Conservation (phyloP, 306 rosid genomes). For the Biancaea sappan region DNA sequence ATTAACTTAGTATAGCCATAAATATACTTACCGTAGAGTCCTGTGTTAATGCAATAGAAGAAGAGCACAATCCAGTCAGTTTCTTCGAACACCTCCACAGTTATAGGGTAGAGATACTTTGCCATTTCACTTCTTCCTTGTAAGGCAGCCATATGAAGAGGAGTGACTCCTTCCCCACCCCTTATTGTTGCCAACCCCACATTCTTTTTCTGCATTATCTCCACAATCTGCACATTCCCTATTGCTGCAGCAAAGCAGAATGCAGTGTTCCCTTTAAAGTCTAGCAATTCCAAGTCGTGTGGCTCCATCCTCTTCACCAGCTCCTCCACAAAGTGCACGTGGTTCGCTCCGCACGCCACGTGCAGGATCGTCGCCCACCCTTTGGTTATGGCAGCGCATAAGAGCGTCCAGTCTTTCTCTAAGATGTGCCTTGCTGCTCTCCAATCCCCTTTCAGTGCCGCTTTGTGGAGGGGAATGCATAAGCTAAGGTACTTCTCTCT, state of each 20-base stretch:
- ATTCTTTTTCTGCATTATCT: slow-evolving; percentile 23
- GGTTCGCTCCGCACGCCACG: slow-evolving; percentile 39
- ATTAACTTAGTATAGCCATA: too few species aligned
- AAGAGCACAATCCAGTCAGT: slow-evolving; percentile 20
- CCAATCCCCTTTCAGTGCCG: slow-evolving; percentile 44
- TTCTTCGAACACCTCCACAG: neutral
- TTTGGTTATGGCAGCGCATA: slow-evolving; percentile 33
- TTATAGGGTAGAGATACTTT: slow-evolving; percentile 2
- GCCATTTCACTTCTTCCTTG: slow-evolving; percentile 40
- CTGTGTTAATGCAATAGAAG: slow-evolving; percentile 29
- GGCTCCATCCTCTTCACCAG: slow-evolving; percentile 13
- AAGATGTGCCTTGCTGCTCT: slow-evolving; percentile 31
- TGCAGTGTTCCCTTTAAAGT: slow-evolving; percentile 33
- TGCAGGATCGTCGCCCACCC: slow-evolving; percentile 39
- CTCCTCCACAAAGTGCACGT: slow-evolving; percentile 38
- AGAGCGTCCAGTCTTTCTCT: neutral
- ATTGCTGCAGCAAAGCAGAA: slow-evolving; percentile 34
- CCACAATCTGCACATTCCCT: slow-evolving; percentile 33
- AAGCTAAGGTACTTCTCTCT: neutral
- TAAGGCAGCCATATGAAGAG: slow-evolving; percentile 44
- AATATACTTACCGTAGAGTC: slow-evolving; percentile 37
- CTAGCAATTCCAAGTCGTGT: slow-evolving; percentile 33
- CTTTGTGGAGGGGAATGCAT: slow-evolving; percentile 45
- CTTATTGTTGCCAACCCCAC: neutral
- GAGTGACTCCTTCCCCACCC: slow-evolving; percentile 27